Evolutionary conservation across 441 rosid species (phyloP), one percentile per base, ranked within the genome.

Genomic region (Iberis amara): DNA sequence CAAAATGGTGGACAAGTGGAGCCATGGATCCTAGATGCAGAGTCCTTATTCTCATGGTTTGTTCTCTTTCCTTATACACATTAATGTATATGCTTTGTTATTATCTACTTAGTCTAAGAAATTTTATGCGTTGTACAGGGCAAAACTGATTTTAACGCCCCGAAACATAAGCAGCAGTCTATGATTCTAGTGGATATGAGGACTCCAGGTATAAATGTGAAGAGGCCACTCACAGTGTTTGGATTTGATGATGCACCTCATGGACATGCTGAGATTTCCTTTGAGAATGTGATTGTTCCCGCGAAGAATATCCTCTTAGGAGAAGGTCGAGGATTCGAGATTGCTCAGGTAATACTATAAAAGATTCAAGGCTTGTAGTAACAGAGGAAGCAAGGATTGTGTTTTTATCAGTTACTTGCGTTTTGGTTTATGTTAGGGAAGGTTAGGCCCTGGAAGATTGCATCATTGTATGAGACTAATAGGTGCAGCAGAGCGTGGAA

Each of bases 1-100:
- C 57, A 58, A 92, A 92, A 71, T 92, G 99, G 99, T 92, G 99
- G 99, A 89, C 99, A 33, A 92, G 97, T 68, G 99, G 99, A 59
- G 99, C 99, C 23, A 89, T 92, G 99, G 99, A 92, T 77, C 97
- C 97, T 10, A 89, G 99, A 65, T 92, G 99, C 75, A 81, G 61
- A 73, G 43, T 92, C 47, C 97, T 92, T 64, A 82, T 92, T 54
- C 81, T 92, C 69, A 92, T 92, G 99, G 99, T 92, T 57, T 79
- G 89, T 76, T 61, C 60, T 64, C 35, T 56, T 43, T 7, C 12
- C 15, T 49, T 48, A 31, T 31, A 12, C 11, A 3, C 30, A 39
- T 24, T 6, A 13, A 45, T 46, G 33, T 24, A 13, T 28, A 28
- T 43, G 45, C 40, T 55, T 5, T 7, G 6, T 33, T 13, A 1